Evolutionary conservation across 805 yeast species (phyloP).

Genomic region (Metschnikowia baotianmanensis): DNA sequence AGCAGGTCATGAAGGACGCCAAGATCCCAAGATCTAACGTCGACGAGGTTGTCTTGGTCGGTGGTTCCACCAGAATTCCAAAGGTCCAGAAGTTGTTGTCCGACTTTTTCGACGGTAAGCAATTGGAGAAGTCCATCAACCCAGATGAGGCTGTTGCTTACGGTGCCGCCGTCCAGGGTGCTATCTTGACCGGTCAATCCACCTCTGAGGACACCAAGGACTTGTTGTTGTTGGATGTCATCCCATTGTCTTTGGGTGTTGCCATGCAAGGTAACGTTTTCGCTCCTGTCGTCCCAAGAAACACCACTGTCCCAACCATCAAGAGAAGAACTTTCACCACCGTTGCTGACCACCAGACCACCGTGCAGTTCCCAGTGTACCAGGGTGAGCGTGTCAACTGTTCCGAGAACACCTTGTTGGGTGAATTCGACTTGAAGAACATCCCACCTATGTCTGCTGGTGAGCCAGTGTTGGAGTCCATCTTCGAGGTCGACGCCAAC

Average conservation of each 20-base stretch:
- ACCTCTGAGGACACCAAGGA: slow-evolving; percentile 75
- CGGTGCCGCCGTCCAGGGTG: slow-evolving; percentile 98
- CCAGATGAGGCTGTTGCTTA: slow-evolving; percentile 52
- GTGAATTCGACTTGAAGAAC: slow-evolving; percentile 95
- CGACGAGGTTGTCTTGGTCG: slow-evolving; percentile 47
- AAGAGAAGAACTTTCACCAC: slow-evolving; percentile 96
- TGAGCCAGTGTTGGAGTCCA: slow-evolving; percentile 96
- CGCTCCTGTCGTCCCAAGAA: slow-evolving; percentile 98
- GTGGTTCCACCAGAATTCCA: slow-evolving; percentile 52
- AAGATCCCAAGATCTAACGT: slow-evolving; percentile 44
- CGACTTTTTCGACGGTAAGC: slow-evolving; percentile 45
- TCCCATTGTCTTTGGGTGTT: slow-evolving; percentile 96
- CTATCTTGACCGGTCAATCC: slow-evolving; percentile 83
- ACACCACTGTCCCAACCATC: slow-evolving; percentile 96
- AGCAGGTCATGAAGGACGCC: slow-evolving; percentile 45
- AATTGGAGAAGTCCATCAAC: slow-evolving; percentile 48
- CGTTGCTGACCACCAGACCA: slow-evolving; percentile 97
- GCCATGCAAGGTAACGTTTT: slow-evolving; percentile 99
- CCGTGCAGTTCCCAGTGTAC: slow-evolving; percentile 94
- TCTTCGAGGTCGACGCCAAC: slow-evolving; percentile 95
- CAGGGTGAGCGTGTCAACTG: slow-evolving; percentile 99
- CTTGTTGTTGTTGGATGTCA: slow-evolving; percentile 91
- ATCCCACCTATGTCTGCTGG: slow-evolving; percentile 99
- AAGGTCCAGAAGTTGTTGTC: slow-evolving; percentile 48
- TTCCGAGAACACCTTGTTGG: slow-evolving; percentile 92